A percentile compares a stretch with the other conserved stretches of the same genome.
phyloP scores from a whole-genome alignment of 83 land plant species.

The Thuja plicata region DNA sequence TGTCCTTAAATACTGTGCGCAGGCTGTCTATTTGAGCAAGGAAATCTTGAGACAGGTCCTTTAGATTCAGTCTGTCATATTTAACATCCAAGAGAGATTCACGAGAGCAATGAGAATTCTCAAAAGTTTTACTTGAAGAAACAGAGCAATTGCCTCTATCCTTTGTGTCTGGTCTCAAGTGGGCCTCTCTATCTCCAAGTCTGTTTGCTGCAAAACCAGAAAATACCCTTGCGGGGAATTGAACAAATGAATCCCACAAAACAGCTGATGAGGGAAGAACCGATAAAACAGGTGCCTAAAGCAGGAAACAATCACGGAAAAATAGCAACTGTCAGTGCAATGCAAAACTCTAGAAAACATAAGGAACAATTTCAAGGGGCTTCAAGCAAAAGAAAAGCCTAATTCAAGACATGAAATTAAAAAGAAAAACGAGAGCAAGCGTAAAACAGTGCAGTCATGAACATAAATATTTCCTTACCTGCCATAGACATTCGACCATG shows the following conservation, averaged over 20 bases:
- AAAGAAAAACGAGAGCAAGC: background rate
- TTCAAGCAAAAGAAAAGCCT: background rate
- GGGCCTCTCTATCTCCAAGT: constrained; percentile 4
- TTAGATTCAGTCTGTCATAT: background rate
- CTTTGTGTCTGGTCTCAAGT: background rate
- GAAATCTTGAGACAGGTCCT: constrained; percentile 2
- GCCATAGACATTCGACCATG: constrained; percentile 10
- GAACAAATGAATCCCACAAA: background rate
- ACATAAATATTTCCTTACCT: background rate
- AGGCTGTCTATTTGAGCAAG: constrained; percentile 10
- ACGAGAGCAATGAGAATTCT: background rate
- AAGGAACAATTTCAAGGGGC: background rate
- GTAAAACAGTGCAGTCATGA: background rate
- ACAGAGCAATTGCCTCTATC: background rate
- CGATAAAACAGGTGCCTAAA: background rate
- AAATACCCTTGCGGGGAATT: background rate
- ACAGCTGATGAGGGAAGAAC: background rate
- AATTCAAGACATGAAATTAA: background rate
- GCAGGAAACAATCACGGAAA: background rate
- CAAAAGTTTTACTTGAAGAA: background rate
- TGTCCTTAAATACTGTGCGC: background rate
- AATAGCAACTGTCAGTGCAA: background rate
- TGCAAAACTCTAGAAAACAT: background rate
- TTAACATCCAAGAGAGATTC: constrained; percentile 1
- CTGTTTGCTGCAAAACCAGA: constrained; percentile 6